These are phyloP conservation scores for Fibroporia radiculosa DNA, from an alignment of 768 basidiomycete genomes.

Conservation along the genomic window DNA sequence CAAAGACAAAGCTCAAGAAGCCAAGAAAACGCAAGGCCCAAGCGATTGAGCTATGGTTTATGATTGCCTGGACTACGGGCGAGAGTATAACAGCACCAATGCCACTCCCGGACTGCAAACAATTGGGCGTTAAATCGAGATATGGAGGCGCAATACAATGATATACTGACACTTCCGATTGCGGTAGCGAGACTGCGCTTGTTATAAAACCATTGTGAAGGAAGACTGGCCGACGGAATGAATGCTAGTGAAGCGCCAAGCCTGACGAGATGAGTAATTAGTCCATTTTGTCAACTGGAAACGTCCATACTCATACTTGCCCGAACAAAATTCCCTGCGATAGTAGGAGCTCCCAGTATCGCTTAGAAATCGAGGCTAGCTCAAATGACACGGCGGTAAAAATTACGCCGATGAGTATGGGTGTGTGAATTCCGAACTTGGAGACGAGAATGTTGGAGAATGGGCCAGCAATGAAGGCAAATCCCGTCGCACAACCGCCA, in stretches of 20 bases:
- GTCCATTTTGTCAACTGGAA: too few species aligned
- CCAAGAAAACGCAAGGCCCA: conserved; percentile 1
- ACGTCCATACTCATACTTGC: background rate
- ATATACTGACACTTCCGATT: background rate
- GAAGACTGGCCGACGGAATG: background rate
- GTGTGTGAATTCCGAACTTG: background rate
- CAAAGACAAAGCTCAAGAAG: background rate
- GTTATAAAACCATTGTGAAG: conserved; percentile 1
- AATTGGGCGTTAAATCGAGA: background rate
- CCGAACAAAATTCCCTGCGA: background rate
- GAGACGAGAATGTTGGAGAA: background rate
- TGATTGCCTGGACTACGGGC: background rate
- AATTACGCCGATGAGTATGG: background rate
- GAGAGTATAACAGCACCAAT: conserved; percentile 1
- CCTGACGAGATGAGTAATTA: background rate
- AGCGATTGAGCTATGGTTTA: background rate
- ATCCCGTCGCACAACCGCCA: background rate
- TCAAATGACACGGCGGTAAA: background rate
- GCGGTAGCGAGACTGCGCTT: background rate
- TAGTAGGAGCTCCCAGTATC: background rate
- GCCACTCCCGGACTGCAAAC: background rate
- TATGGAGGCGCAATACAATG: background rate
- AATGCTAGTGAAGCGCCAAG: background rate
- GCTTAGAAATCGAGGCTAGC: background rate
- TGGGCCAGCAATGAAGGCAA: background rate